Conservation (phyloP, 2,329 filamentous ascomycete species). For the Penicillium freii region DNA sequence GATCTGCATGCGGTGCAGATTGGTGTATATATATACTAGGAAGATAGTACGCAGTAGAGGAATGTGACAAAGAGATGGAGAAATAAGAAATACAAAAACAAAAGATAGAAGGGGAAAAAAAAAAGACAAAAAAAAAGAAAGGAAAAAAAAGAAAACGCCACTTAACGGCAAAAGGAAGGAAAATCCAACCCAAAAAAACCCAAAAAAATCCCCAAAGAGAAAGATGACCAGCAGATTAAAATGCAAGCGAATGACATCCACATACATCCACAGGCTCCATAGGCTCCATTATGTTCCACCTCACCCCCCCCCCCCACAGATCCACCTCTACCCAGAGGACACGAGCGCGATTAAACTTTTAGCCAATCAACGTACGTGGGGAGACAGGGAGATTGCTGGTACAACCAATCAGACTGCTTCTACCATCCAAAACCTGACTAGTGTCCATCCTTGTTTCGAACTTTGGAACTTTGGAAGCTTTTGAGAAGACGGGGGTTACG, state of each 20-base stretch:
- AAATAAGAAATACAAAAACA: not conserved
- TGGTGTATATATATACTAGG: not conserved
- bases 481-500: not conserved
- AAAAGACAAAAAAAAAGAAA: not conserved
- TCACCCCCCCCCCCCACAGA: too few species aligned
- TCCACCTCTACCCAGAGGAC: not conserved
- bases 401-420: conserved; percentile 44
- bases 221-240: conserved; percentile 6
- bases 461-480: not conserved
- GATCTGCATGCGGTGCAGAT: conserved; percentile 2
- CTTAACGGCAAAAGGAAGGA: not conserved
- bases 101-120: not conserved
- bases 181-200: not conserved
- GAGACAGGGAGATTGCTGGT: conserved; percentile 67
- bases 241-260: not conserved
- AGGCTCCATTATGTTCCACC: too few species aligned
- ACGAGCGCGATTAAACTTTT: not conserved
- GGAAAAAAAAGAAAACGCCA: not conserved
- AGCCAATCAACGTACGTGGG: not conserved
- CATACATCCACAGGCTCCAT: not conserved
- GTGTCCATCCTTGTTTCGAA: not conserved
- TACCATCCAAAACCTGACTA: not conserved
- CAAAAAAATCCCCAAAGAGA: not conserved
- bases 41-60: not conserved
- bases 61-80: not conserved